A percentile compares a stretch with the other conserved stretches of the same genome.
Evolutionary conservation across 2,329 filamentous ascomycete genomes (phyloP).

Genomic region (Aspergillus sp.): DNA sequence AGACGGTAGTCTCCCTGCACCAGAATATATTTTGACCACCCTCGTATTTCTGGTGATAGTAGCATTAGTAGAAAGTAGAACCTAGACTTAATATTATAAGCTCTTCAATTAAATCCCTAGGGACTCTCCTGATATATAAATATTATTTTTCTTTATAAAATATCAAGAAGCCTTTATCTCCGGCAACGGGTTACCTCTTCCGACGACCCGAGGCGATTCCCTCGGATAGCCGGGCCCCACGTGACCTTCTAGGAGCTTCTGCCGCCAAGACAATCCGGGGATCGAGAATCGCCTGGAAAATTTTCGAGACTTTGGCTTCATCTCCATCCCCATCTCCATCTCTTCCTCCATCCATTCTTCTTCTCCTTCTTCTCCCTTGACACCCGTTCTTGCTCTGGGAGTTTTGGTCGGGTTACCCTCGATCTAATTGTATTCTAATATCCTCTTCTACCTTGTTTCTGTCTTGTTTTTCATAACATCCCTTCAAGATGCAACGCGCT

Average conservation of each 20-base stretch:
- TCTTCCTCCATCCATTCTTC: constrained; percentile 29
- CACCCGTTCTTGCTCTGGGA: constrained; percentile 35
- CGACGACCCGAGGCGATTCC: constrained; percentile 28
- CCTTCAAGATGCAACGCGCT: constrained; percentile 86
- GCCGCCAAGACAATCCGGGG: constrained; percentile 46
- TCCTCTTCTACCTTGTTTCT: constrained; percentile 25
- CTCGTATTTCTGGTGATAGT: too few relatives aligned
- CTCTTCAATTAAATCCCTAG: too few relatives aligned
- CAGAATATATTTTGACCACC: too few relatives aligned
- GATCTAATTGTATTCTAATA: constrained; percentile 24
- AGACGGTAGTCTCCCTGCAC: too few relatives aligned
- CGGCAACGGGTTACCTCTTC: constrained; percentile 7
- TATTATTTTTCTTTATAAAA: too few relatives aligned
- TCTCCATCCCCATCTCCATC: constrained; percentile 33
- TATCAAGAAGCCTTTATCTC: too few relatives aligned
- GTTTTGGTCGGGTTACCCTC: constrained; percentile 36
- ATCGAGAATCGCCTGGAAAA: constrained; percentile 45
- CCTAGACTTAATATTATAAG: too few relatives aligned
- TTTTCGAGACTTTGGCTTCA: constrained; percentile 46
- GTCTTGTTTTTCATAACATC: constrained; percentile 26
- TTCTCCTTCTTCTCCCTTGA: constrained; percentile 36
- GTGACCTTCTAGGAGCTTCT: constrained; percentile 48
- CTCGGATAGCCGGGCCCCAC: constrained; percentile 33
- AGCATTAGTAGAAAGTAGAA: too few relatives aligned
- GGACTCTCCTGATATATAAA: too few relatives aligned